Evolutionary conservation across 2,329 filamentous ascomycete species (phyloP).

Genomic region (Xylariomycetidae sp.): DNA sequence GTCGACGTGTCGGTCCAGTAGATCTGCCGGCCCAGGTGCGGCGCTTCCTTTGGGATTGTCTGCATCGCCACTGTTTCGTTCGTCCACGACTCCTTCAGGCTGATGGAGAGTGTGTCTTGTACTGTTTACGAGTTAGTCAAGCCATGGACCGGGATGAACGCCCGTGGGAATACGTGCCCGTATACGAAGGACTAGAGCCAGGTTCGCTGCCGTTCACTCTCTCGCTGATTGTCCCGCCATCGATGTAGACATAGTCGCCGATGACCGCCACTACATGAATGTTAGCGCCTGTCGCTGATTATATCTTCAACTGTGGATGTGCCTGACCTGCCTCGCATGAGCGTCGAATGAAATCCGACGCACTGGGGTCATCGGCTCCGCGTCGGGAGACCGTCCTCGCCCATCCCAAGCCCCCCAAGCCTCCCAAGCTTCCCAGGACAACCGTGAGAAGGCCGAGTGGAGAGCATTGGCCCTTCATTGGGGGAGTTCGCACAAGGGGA

Average conservation of each 20-base stretch:
- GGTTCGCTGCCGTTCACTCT: constrained; percentile 18
- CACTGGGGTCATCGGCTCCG: constrained; percentile 15
- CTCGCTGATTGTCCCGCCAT: constrained; percentile 30
- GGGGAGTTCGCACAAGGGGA: constrained; percentile 9
- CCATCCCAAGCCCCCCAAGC: constrained; percentile 13
- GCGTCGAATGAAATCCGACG: constrained; percentile 18
- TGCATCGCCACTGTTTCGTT: constrained; percentile 25
- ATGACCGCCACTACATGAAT: constrained; percentile 21
- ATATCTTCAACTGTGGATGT: background rate
- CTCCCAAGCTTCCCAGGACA: too few species aligned
- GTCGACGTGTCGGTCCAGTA: constrained; percentile 27
- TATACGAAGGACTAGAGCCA: constrained; percentile 16
- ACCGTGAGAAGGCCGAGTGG: constrained; percentile 21
- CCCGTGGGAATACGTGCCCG: constrained; percentile 16
- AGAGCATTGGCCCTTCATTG: constrained; percentile 24
- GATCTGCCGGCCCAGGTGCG: constrained; percentile 24
- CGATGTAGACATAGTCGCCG: constrained; percentile 32
- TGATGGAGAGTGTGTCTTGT: constrained; percentile 29
- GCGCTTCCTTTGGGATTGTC: constrained; percentile 23
- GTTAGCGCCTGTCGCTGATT: background rate
- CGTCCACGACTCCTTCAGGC: constrained; percentile 28
- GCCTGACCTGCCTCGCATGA: constrained; percentile 16
- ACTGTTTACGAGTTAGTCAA: constrained; percentile 17
- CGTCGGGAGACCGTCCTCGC: constrained; percentile 14
- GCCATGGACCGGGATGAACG: background rate